Base-by-base conservation (phyloP, 2,329 filamentous ascomycete genomes). In the Curvularia sp. region DNA sequence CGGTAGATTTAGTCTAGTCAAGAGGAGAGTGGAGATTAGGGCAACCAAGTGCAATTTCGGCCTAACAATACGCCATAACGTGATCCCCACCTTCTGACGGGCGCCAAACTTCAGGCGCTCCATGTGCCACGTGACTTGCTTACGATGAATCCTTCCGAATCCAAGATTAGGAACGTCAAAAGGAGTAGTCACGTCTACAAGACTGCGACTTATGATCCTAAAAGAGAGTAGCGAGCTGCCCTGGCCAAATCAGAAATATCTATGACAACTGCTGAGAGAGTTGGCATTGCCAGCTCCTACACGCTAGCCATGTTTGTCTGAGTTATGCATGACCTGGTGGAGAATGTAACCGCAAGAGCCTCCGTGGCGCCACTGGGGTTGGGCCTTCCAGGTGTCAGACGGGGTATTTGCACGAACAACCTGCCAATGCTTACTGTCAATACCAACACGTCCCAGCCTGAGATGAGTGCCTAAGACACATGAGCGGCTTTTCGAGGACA, bases 81-180 rank as follows among this genome's bases (percentile, higher is more conserved):
- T 18, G n/a, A 12, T 23, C 12, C 30, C 27, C 13, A 27, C 5
- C 21, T 39, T 18, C 15, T n/a, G 5, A 10, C 23, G 12, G 27
- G 3, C 32, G 13, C 21, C 32, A n/a, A 49, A 27, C n/a, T 38
- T 46, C 32, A 53, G 32, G 51, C 51, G 23, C 13, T 27, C 51
- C 15, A 39, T 28, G 3, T n/a, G 19, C 9, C 47, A 49, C 46
- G 53, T 45, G 38, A 49, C 45, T 36, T 55, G 38, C 53, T 55
- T 55, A 55, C 28, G 46, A 25, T 34, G 21, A 21, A 18, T 55
- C 38, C 19, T 18, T 43, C 46, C 53, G 36, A 12, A 19, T 19
- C 19, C 2, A 18, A 18, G 25, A 15, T 10, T 9, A 36, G 30
- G 13, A 10, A 18, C 18, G 18, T 47, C 27, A 15, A 28, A 28